These are phyloP conservation scores for Letharia columbiana DNA, from an alignment of 495 filamentous ascomycete species.

Conservation along the genomic window DNA sequence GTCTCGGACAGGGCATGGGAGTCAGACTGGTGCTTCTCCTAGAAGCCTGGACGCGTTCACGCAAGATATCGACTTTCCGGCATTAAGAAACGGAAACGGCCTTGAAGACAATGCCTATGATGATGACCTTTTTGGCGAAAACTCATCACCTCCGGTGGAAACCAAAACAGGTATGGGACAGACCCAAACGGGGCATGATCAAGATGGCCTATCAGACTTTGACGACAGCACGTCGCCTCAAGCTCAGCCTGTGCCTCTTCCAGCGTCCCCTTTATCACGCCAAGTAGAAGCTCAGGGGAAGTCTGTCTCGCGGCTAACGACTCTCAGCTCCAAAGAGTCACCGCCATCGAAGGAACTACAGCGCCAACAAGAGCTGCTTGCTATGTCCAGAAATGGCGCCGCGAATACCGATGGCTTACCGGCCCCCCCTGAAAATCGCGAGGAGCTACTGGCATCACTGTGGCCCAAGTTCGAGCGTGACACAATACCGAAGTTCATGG, in stretches of 20 bases:
- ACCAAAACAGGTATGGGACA: conserved; percentile 28
- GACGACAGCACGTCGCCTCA: conserved; percentile 3
- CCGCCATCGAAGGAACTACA: conserved; percentile 27
- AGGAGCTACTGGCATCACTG: conserved; percentile 58
- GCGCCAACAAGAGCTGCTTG: conserved; percentile 44
- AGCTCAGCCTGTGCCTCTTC: neutral
- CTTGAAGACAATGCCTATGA: conserved; percentile 50
- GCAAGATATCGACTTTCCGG: conserved; percentile 9
- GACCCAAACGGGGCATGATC: conserved; percentile 29
- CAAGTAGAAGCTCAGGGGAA: neutral
- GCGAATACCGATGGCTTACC: conserved; percentile 39
- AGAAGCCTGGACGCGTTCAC: conserved; percentile 15
- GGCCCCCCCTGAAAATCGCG: conserved; percentile 51
- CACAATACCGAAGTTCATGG: conserved; percentile 57
- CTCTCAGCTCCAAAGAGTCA: conserved; percentile 3
- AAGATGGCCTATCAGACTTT: conserved; percentile 36
- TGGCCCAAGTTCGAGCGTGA: conserved; percentile 65
- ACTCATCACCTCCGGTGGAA: conserved; percentile 39
- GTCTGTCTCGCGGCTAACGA: neutral
- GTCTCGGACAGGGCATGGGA: conserved; percentile 12
- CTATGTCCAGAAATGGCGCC: conserved; percentile 34
- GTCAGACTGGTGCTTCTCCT: conserved; percentile 17
- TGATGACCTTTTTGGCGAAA: conserved; percentile 37
- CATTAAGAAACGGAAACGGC: conserved; percentile 20
- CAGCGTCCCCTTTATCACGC: neutral